Evolutionary conservation across 1,284 basidiomycete species (phyloP), one percentile per base, ranked within the genome.

Genomic region (Boletus hoseneyae): DNA sequence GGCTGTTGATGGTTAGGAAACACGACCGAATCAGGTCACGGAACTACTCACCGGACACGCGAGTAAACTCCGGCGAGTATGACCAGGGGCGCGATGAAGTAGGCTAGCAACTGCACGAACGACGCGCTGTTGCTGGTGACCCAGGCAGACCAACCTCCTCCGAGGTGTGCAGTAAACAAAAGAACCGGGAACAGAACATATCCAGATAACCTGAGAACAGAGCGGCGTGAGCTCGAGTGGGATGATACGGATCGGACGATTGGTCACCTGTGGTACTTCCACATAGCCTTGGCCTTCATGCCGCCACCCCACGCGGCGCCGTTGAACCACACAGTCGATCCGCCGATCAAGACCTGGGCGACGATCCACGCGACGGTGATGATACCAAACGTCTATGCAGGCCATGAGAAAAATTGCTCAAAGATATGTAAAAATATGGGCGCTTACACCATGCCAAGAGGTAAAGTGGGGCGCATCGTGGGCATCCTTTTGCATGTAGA

Each of bases 211-310:
- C 85, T 86, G 52, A 32, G 39, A 33, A 29, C 8, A 29, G 36
- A 37, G 25, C 37, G 36, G 41, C 12, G 15, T 36, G 23, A 47
- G 48, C 9, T 30, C 21, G 23, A 48, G 33, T 25, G 4, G 15
- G 45, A 34, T 4, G 34, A 25, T 6, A 15, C 12, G 19, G 4
- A 18, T 30, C 6, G 25, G 29, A 25, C 59, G 67, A 15, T 37
- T 19, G 12, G 10, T 52, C 54, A 83, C 85, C 86, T 72, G 58
- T 89, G 86, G 54, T 87, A 88, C 61, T 87, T 88, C 84, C 85
- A 88, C n/a, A 87, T 45, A 0, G 68, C 60, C 61, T 86, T 89
- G 21, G 85, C 84, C 64, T 76, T 81, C 46, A 72, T 65, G 16
- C 79, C 80, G 3, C 85, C 85, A 15, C 85, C 85, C 59, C 87